Evolutionary conservation across 768 basidiomycete species (phyloP).

Genomic region (Hygrophoropsis aurantiaca): DNA sequence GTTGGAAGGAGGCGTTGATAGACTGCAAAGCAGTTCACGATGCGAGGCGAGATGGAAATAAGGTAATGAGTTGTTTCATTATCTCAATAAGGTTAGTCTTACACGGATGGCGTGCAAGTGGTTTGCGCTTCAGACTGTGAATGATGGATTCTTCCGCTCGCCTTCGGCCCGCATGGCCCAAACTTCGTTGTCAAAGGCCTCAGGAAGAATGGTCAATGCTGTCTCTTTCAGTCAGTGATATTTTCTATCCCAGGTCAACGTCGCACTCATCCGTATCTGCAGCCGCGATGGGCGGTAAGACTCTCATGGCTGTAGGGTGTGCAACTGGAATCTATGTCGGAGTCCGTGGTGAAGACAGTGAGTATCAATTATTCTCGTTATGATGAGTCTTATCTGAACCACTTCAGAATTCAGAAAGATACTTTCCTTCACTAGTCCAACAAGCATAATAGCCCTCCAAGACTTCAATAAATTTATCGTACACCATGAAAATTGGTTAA

Average conservation of each 20-base stretch:
- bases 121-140: constrained; percentile 59
- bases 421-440: constrained; percentile 48
- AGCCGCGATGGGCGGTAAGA: constrained; percentile 49
- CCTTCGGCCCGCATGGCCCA: constrained; percentile 34
- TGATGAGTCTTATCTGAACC: constrained; percentile 4
- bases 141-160: constrained; percentile 63
- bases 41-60: constrained; percentile 68
- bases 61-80: constrained; percentile 45
- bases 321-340: constrained; percentile 71
- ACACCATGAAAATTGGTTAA: constrained; percentile 54
- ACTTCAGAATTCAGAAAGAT: constrained; percentile 57
- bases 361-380: constrained; percentile 13
- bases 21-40: constrained; percentile 65
- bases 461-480: constrained; percentile 69
- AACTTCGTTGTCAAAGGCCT: constrained; percentile 34
- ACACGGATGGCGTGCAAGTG: constrained; percentile 49
- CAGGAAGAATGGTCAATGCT: constrained; percentile 61
- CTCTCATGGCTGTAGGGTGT: constrained; percentile 65
- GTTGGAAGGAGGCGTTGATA: constrained; percentile 61
- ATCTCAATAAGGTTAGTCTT: constrained; percentile 7
- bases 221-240: constrained; percentile 59
- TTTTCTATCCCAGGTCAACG: background rate
- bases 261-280: background rate
- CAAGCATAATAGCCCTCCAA: constrained; percentile 57
- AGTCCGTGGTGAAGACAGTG: constrained; percentile 54